These are phyloP conservation scores for Solanum peruvianum DNA, from an alignment of 257 asterid species.

Conservation along the genomic window DNA sequence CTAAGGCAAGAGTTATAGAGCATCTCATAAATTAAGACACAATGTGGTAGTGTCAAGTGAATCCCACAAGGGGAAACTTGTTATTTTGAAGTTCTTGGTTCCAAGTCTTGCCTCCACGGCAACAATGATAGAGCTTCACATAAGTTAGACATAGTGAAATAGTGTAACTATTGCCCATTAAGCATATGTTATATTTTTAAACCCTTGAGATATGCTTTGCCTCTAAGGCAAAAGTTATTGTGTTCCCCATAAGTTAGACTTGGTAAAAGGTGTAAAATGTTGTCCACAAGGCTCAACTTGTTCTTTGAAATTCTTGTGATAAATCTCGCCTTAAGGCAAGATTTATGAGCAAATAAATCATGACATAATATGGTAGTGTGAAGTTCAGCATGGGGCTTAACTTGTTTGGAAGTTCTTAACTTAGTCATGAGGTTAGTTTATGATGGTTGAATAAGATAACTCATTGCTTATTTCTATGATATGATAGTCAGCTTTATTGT, in stretches of 20 bases:
- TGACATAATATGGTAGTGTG: background rate
- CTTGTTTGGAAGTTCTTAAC: background rate
- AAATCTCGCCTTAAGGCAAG: background rate
- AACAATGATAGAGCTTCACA: background rate
- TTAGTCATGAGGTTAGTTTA: background rate
- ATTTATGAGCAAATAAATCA: background rate
- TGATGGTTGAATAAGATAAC: background rate
- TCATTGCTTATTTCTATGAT: slow-evolving; percentile 2
- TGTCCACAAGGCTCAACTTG: background rate
- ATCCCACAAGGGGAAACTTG: background rate
- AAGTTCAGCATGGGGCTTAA: background rate
- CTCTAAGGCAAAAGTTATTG: background rate
- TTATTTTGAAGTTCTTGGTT: background rate
- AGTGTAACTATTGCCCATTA: background rate
- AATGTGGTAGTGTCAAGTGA: background rate
- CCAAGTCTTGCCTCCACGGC: background rate
- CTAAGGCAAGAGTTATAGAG: background rate
- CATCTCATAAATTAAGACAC: background rate
- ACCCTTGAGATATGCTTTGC: background rate
- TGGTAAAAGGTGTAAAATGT: background rate
- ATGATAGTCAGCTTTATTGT: slow-evolving; percentile 5
- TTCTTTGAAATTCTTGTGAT: background rate
- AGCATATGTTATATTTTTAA: background rate
- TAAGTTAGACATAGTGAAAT: background rate
- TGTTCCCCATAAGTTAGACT: background rate